Evolutionary conservation across 768 basidiomycete genomes (phyloP).

Genomic region (Xerocomellus intermedius): DNA sequence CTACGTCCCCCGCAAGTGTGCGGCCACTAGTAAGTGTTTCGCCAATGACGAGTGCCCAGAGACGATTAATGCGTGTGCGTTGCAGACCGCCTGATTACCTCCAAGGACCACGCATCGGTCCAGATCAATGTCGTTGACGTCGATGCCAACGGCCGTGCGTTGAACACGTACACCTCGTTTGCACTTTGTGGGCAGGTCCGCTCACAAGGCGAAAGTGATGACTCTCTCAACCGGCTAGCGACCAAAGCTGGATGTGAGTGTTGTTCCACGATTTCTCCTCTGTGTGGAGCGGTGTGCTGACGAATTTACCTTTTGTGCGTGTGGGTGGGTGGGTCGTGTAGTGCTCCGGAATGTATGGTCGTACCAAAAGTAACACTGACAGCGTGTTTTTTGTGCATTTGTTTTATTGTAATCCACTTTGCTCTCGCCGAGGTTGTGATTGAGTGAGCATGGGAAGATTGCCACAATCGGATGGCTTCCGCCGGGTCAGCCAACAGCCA

Average conservation of each 20-base stretch:
- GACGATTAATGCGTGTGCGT: conserved; percentile 2
- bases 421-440: not conserved
- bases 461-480: conserved; percentile 23
- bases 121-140: conserved; percentile 96
- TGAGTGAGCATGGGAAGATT: not conserved
- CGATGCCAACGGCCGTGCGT: conserved; percentile 81
- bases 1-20: conserved; percentile 99
- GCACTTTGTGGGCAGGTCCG: conserved; percentile 94
- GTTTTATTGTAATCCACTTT: conserved; percentile 18
- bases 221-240: conserved; percentile 93
- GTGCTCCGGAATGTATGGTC: conserved; percentile 97
- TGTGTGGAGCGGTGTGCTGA: conserved; percentile 5
- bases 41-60: not conserved
- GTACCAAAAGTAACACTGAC: conserved; percentile 75
- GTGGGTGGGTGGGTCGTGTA: conserved; percentile 32
- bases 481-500: not conserved
- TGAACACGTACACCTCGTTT: conserved; percentile 82
- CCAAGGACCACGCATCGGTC: conserved; percentile 98
- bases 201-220: conserved; percentile 94
- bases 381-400: conserved; percentile 12
- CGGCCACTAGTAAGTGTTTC: conserved; percentile 82
- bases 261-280: not conserved
- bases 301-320: not conserved
- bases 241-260: conserved; percentile 92
- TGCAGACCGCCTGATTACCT: conserved; percentile 94